Evolutionary conservation across 2,329 filamentous ascomycete species (phyloP), one percentile per base, ranked within the genome.

Genomic region (Xylaria sp.): DNA sequence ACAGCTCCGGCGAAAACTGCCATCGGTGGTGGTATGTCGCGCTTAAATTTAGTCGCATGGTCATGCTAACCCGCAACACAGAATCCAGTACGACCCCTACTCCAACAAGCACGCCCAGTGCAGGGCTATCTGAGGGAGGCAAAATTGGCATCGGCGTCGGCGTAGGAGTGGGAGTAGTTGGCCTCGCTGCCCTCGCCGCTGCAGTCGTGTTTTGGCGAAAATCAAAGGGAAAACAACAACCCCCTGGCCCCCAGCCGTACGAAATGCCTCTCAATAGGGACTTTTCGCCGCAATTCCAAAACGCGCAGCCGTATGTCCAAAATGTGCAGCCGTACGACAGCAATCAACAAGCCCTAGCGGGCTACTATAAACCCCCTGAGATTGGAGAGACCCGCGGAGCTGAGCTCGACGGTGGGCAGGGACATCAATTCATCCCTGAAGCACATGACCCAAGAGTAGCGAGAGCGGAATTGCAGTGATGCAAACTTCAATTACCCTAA

Each of bases 81-180:
- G 67, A 46, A 9, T 58, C 59, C 28, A 26, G 42, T 20, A 7
- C 49, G 10, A 72, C 63, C 3, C 13, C 65, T 20, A 66, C 46
- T 40, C 23, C 67, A 10, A 31, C 63, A 13, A 57, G 49, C 20
- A 4, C 59, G 26, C 67, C 67, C 6, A 38, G 15, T 17, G 7
- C 66, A 4, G 66, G 70, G 9, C 31, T 74, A 11, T 65, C 72
- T 11, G 56, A 69, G 4, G 62, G 71, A 57, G 57, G 54, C 4
- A 74, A 69, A 42, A 66, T 71, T 15, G 72, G 72, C 2, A 56
- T 75, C 4, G 73, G 71, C 9, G 72, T 74, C 20, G 72, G 73
- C 11, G 67, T 74, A 3, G 69, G 71, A 1, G 60, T 73, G 7
- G 72, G 72, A 5, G 68, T 59, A 4, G 4, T 73, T 17, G 72